Evolutionary conservation across 2,329 filamentous ascomycete species (phyloP).

Genomic region (Lachnellula occidentalis): DNA sequence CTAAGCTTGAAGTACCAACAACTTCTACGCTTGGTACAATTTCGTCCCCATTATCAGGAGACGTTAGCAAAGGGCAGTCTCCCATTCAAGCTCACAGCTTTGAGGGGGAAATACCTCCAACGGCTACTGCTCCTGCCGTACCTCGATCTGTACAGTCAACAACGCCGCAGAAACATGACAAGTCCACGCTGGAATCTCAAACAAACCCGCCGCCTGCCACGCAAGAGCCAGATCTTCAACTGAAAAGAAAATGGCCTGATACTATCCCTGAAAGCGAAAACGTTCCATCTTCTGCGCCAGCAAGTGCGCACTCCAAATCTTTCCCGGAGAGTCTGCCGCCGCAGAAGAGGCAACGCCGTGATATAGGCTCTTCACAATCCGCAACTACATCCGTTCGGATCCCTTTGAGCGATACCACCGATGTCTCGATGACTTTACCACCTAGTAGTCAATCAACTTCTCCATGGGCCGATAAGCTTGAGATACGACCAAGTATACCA

Average conservation of each 20-base stretch:
- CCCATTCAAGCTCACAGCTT: not conserved
- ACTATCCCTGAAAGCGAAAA: conserved; percentile 4
- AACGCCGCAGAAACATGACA: not conserved
- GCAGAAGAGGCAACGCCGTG: not conserved
- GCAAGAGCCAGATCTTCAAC: conserved; percentile 6
- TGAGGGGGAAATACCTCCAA: not conserved
- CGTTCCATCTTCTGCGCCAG: conserved; percentile 7
- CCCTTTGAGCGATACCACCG: not conserved
- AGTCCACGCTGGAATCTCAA: not conserved
- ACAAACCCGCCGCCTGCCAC: not conserved
- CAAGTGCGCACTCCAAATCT: not conserved
- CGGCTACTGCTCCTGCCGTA: not conserved
- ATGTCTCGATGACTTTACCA: not conserved
- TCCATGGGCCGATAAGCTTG: conserved; percentile 28
- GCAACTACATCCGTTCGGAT: not conserved
- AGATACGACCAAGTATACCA: conserved; percentile 52
- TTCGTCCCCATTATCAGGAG: not conserved
- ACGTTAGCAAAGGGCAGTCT: not conserved
- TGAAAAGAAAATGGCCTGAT: conserved; percentile 11
- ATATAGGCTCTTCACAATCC: not conserved
- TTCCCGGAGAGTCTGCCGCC: not conserved
- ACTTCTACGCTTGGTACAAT: not conserved
- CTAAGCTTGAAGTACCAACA: not conserved
- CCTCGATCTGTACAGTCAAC: not conserved
- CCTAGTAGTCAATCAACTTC: conserved; percentile 4